These are phyloP conservation scores for Marasmius tenuissimus DNA, from an alignment of 1,284 basidiomycete species.

Conservation along the genomic window DNA sequence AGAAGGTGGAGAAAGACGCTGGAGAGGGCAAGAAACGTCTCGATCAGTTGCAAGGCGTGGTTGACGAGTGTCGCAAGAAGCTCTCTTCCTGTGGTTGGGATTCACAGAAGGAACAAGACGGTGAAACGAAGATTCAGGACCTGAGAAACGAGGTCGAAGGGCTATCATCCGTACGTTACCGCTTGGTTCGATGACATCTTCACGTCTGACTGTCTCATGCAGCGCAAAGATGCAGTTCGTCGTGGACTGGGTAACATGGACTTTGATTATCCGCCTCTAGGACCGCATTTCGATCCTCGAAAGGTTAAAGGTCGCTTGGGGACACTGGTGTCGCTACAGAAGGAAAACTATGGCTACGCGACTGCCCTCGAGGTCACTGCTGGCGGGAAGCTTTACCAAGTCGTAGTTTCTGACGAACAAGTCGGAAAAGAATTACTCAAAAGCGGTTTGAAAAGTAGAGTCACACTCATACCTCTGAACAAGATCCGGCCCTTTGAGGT, in stretches of 20 bases:
- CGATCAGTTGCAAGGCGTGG: conserved; percentile 57
- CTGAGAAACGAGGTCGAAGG: conserved; percentile 60
- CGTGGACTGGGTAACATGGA: conserved; percentile 73
- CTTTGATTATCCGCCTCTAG: conserved; percentile 83
- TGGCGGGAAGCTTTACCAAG: conserved; percentile 90
- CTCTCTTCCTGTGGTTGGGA: conserved; percentile 78
- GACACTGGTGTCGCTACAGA: conserved; percentile 75
- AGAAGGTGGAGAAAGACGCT: conserved; percentile 83
- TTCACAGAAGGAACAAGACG: conserved; percentile 69
- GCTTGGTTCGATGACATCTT: background rate
- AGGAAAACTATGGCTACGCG: conserved; percentile 73
- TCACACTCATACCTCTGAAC: conserved; percentile 93
- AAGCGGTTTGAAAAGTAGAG: conserved; percentile 82
- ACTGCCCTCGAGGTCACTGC: conserved; percentile 95
- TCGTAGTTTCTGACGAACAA: conserved; percentile 90
- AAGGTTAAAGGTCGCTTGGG: conserved; percentile 96
- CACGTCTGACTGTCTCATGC: conserved; percentile 8
- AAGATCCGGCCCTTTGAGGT: conserved; percentile 82
- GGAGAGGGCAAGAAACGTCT: conserved; percentile 76
- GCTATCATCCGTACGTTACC: conserved; percentile 63
- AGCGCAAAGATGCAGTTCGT: conserved; percentile 77
- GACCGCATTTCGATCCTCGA: conserved; percentile 80
- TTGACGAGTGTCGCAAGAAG: conserved; percentile 56
- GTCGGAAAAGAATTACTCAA: conserved; percentile 87
- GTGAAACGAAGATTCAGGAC: conserved; percentile 57